phyloP scores from a whole-genome alignment of 2,329 filamentous ascomycete genomes.

The Westerdykella aurantiaca region DNA sequence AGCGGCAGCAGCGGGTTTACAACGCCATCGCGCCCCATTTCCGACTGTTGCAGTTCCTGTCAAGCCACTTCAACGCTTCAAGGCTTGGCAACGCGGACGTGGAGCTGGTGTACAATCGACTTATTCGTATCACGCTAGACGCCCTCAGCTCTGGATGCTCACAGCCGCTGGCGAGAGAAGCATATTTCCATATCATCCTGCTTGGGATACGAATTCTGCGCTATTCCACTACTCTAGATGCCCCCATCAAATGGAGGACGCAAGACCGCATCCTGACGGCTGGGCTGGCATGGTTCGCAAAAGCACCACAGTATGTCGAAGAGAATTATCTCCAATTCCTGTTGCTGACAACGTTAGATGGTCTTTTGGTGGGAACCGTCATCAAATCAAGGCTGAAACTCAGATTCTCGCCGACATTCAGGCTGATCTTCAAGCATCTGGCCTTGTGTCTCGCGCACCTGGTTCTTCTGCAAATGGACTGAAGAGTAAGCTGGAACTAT shows the following conservation, averaged over 20 bases:
- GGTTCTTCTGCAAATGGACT: constrained; percentile 57
- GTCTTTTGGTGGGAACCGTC: constrained; percentile 90
- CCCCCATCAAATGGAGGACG: constrained; percentile 68
- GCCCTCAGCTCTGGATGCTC: constrained; percentile 58
- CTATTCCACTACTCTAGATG: constrained; percentile 59
- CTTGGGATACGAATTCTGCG: constrained; percentile 75
- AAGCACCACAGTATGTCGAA: constrained; percentile 56
- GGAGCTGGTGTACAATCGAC: constrained; percentile 72
- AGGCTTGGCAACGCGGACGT: constrained; percentile 77
- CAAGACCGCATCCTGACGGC: constrained; percentile 87
- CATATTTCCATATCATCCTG: constrained; percentile 83
- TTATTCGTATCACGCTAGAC: constrained; percentile 73
- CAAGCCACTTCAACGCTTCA: constrained; percentile 90
- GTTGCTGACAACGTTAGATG: constrained; percentile 48
- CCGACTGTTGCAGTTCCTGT: constrained; percentile 79
- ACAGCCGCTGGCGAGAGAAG: constrained; percentile 84
- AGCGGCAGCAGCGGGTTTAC: constrained; percentile 71
- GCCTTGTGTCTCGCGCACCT: constrained; percentile 39
- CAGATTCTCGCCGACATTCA: constrained; percentile 73
- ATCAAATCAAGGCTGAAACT: constrained; percentile 91
- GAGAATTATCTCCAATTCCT: background rate
- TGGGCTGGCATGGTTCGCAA: constrained; percentile 81
- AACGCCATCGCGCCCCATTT: constrained; percentile 82
- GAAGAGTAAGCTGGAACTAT: constrained; percentile 74
- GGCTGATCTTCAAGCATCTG: constrained; percentile 52